A percentile compares a stretch with the other conserved stretches of the same genome.
Evolutionary conservation across 208 protist genomes (phyloP).

Genomic region (Trypanosoma grayi): DNA sequence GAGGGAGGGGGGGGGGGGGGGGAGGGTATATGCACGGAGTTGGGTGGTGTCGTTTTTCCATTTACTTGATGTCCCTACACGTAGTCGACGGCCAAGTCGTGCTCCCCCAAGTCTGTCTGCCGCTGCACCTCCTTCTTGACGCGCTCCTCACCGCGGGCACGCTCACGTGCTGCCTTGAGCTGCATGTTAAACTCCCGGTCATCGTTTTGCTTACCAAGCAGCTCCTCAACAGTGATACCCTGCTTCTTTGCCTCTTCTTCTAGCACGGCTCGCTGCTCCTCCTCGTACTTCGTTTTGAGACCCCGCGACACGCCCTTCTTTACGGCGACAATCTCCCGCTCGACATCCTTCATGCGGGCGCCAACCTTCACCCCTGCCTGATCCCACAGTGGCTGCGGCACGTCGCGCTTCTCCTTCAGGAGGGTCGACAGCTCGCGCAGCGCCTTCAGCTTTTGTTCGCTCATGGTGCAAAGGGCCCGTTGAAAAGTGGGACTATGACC

Average conservation of each 20-base stretch:
- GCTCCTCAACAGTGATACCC: slow-evolving; percentile 63
- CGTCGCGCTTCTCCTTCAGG: slow-evolving; percentile 61
- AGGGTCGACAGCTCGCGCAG: slow-evolving; percentile 65
- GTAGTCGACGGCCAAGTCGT: slow-evolving; percentile 48
- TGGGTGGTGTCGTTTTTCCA: no score
- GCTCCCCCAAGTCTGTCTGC: slow-evolving; percentile 24
- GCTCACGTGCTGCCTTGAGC: slow-evolving; percentile 36
- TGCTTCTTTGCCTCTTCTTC: slow-evolving; percentile 54
- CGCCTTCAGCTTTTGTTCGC: slow-evolving; percentile 42
- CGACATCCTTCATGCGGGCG: slow-evolving; percentile 89
- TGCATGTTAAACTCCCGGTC: slow-evolving; percentile 25
- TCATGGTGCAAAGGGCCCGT: slow-evolving; percentile 4
- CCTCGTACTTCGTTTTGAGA: slow-evolving; percentile 60
- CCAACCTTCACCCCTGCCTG: slow-evolving; percentile 70
- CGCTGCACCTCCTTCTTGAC: slow-evolving; percentile 44
- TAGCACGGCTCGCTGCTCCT: slow-evolving; percentile 55
- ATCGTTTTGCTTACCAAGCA: slow-evolving; percentile 31
- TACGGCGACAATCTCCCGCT: slow-evolving; percentile 74
- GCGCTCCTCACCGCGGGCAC: slow-evolving; percentile 12
- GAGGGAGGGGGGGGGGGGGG: background rate
- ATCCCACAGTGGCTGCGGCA: slow-evolving; percentile 41
- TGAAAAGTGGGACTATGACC: background rate
- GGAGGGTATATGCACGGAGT: no score
- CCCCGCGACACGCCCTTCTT: slow-evolving; percentile 60
- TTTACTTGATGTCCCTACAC: no score